Conservation (phyloP, 2,329 filamentous ascomycete genomes). For the Pseudogymnoascus sp. region DNA sequence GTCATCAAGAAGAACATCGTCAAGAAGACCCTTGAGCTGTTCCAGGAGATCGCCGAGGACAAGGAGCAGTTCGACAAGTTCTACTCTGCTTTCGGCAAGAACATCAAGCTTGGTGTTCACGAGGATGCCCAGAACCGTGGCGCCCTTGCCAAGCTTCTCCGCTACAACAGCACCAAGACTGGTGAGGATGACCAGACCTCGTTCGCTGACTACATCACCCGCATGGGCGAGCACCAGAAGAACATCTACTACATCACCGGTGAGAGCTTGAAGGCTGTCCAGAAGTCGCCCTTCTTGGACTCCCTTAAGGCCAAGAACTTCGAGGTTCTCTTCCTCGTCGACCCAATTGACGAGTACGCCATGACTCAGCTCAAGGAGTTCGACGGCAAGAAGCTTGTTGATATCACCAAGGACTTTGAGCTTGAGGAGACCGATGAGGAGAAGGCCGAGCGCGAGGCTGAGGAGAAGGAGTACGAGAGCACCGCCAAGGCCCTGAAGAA, state of each 20-base stretch:
- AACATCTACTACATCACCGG: slow-evolving; percentile 99
- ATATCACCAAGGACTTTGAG: slow-evolving; percentile 99
- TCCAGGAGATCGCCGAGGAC: slow-evolving; percentile 97
- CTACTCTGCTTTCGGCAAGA: slow-evolving; percentile 99
- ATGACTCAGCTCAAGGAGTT: slow-evolving; percentile 99
- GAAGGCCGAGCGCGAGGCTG: slow-evolving; percentile 88
- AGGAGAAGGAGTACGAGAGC: slow-evolving; percentile 96
- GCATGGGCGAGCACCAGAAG: slow-evolving; percentile 99
- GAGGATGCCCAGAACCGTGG: slow-evolving; percentile 97
- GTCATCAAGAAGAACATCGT: slow-evolving; percentile 99
- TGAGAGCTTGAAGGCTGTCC: slow-evolving; percentile 96
- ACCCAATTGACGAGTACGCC: slow-evolving; percentile 98
- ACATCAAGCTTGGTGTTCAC: slow-evolving; percentile 99
- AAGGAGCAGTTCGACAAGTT: slow-evolving; percentile 99
- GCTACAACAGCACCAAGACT: slow-evolving; percentile 98
- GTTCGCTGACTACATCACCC: slow-evolving; percentile 93
- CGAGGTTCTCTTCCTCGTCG: slow-evolving; percentile 97
- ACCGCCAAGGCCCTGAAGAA: slow-evolving; percentile 98
- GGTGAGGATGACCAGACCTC: slow-evolving; percentile 86
- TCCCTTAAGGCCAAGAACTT: slow-evolving; percentile 98
- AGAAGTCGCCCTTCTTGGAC: slow-evolving; percentile 98
- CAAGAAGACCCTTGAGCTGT: slow-evolving; percentile 99
- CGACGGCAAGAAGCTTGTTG: slow-evolving; percentile 99
- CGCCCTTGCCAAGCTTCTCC: slow-evolving; percentile 91
- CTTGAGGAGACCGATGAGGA: slow-evolving; percentile 99